phyloP scores from a whole-genome alignment of 2,329 filamentous ascomycete genomes.

The Ascochyta rabiei region DNA sequence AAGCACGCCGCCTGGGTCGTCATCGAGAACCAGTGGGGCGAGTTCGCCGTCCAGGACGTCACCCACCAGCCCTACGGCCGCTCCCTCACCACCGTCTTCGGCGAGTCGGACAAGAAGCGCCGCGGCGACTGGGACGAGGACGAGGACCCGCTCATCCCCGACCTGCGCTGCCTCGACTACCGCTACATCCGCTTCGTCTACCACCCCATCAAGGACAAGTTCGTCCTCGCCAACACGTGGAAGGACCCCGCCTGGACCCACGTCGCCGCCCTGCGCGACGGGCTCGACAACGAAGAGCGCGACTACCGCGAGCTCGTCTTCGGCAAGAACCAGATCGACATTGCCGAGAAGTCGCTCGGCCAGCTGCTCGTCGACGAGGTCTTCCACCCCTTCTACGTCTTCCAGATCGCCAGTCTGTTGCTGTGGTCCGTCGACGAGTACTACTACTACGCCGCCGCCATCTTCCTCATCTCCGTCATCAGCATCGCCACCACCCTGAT shows the following conservation, averaged over 20 bases:
- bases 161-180: constrained; percentile 83
- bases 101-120: constrained; percentile 66
- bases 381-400: constrained; percentile 97
- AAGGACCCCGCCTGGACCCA: constrained; percentile 91
- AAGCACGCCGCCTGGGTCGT: constrained; percentile 87
- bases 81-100: constrained; percentile 72
- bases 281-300: constrained; percentile 88
- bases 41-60: constrained; percentile 79
- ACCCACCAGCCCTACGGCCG: constrained; percentile 64
- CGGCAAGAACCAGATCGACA: constrained; percentile 87
- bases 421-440: constrained; percentile 97
- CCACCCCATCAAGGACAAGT: constrained; percentile 87
- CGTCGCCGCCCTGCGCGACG: constrained; percentile 73
- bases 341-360: constrained; percentile 82
- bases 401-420: constrained; percentile 91
- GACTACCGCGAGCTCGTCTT: constrained; percentile 84
- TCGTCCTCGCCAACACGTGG: constrained; percentile 86
- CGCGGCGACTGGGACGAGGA: constrained; percentile 74
- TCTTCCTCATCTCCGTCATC: constrained; percentile 91
- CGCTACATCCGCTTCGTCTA: constrained; percentile 93
- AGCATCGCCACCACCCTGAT: constrained; percentile 89
- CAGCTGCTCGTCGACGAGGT: constrained; percentile 92
- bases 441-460: constrained; percentile 96
- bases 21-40: constrained; percentile 96
- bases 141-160: constrained; percentile 74